Base-by-base conservation (phyloP, 495 filamentous ascomycete genomes). In the Cryomyces antarcticus region DNA sequence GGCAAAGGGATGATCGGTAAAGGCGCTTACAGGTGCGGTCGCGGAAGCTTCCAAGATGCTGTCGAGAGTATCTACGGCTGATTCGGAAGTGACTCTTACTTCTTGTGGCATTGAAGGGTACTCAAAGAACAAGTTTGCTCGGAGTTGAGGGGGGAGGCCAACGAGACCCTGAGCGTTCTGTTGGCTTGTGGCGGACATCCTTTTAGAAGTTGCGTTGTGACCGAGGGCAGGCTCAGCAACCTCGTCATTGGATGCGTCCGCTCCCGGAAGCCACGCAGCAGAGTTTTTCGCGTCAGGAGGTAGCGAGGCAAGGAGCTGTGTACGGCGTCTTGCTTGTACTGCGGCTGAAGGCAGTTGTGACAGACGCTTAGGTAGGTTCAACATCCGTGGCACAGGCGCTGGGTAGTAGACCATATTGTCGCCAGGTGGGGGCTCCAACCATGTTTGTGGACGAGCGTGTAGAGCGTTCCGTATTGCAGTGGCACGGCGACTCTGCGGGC, bases 11-110 rank as follows among this genome's bases (percentile, higher is more conserved):
- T 97, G 89, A 54, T 96, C 86, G 0, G 84, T 94, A 52, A 95
- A 96, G 40, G 89, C 89, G 37, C 69, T 83, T 37, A 93, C 83
- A n/a, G 89, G 89, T 2, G 92, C 89, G 46, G 69, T 70, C 3
- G 85, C 82, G 4, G 89, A 93, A n/a, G 89, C 89, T 58, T 95
- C 83, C 7, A 97, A 68, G 37, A 97, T 89, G 52, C 77, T 89
- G 44, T 97, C 89, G 6, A 97, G 67, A 0, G 88, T 95, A 31
- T 72, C 78, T 48, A 85, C 84, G 11, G 87, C 83, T 38, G 87
- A 93, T 9, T 78, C 72, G 34, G 76, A 72, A 56, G 80, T 84
- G 28, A 87, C 60, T 46, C 85, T 69, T 13, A 93, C 57, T 12
- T 77, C 65, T 30, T 77, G 70, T 4, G 66, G 36, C 7, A 50